Evolutionary conservation across 179 eudicot species (phyloP).

Genomic region (Silene vulgaris): DNA sequence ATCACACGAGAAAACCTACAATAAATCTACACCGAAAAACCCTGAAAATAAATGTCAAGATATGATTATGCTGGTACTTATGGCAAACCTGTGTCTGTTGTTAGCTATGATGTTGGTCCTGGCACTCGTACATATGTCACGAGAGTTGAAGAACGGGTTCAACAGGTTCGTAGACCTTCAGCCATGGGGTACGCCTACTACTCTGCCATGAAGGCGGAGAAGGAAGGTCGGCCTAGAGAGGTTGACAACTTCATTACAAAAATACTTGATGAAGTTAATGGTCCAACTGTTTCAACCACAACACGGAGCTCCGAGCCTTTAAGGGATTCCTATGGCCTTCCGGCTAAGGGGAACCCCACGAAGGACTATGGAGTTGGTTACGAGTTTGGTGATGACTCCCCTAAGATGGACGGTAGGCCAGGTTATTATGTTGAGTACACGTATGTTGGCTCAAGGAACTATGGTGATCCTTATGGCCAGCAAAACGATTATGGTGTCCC

Average conservation of each 20-base stretch:
- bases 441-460: constrained; percentile 10
- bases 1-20: constrained; percentile 4
- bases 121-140: constrained; percentile 19
- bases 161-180: constrained; percentile 19
- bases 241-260: constrained; percentile 21
- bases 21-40: neutral
- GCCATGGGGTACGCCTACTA: constrained; percentile 14
- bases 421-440: constrained; percentile 13
- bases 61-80: constrained; percentile 10
- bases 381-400: neutral
- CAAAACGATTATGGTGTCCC: neutral
- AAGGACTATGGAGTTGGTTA: constrained; percentile 6
- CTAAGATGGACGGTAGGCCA: neutral
- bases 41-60: constrained; percentile 14
- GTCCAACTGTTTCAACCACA: constrained; percentile 18
- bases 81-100: neutral
- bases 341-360: neutral
- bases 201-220: constrained; percentile 9
- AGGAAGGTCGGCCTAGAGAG: constrained; percentile 25
- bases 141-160: constrained; percentile 18
- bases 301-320: neutral
- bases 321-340: neutral
- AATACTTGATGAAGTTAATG: constrained; percentile 32
- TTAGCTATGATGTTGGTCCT: constrained; percentile 5
- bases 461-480: constrained; percentile 9